Evolutionary conservation across 2,329 filamentous ascomycete species (phyloP).

Genomic region (Arthrinium puccinioides): DNA sequence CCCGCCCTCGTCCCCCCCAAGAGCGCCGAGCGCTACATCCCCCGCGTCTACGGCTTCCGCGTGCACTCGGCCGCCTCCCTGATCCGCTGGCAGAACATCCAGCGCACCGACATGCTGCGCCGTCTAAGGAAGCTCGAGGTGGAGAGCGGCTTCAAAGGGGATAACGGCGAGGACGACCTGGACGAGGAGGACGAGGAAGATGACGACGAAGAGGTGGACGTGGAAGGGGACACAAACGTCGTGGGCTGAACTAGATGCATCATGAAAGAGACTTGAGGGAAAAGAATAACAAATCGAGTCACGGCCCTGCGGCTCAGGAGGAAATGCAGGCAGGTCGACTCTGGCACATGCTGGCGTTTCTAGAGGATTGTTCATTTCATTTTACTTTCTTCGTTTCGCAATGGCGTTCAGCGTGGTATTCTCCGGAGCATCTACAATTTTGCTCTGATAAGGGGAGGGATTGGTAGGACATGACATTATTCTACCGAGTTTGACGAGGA

Average conservation of each 20-base stretch:
- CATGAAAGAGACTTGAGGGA: no score
- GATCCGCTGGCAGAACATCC: conserved; percentile 81
- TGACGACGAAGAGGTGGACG: conserved; percentile 36
- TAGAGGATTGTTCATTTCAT: conserved; percentile 1
- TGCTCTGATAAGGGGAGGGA: no score
- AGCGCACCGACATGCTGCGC: conserved; percentile 75
- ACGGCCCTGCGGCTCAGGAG: no score
- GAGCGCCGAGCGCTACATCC: conserved; percentile 77
- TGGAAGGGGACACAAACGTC: conserved; percentile 3
- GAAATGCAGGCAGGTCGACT: no score
- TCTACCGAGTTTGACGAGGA: no score
- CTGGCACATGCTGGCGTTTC: conserved; percentile 3
- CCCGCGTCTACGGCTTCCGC: conserved; percentile 89
- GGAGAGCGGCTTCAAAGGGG: conserved; percentile 73
- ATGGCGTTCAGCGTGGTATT: no score
- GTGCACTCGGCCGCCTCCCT: conserved; percentile 86
- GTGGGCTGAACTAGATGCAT: no score
- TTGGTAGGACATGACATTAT: no score
- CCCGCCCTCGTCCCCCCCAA: conserved; percentile 83
- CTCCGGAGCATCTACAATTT: no score
- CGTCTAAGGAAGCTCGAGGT: conserved; percentile 65
- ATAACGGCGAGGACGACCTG: conserved; percentile 49
- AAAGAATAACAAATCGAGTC: no score
- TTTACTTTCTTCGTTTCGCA: no score
- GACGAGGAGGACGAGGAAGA: conserved; percentile 60